Evolutionary conservation across 225 moss, liverwort and hornwort species (phyloP).

Genomic region (Pseudisothecium myosuroides): DNA sequence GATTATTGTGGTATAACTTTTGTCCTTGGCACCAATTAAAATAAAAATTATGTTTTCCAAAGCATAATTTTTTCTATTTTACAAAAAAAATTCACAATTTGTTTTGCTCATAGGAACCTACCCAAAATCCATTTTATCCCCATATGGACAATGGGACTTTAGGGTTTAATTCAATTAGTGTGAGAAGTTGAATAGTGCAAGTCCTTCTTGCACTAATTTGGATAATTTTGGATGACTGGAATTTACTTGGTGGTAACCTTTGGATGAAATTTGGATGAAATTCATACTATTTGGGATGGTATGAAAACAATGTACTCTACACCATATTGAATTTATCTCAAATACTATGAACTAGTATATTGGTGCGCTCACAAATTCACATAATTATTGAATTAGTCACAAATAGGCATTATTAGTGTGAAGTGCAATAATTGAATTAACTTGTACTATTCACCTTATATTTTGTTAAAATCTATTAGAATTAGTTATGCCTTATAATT

Average conservation of each 20-base stretch:
- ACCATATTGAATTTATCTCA: background rate
- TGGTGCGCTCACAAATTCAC: background rate
- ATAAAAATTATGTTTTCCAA: background rate
- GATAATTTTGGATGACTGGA: background rate
- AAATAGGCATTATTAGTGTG: background rate
- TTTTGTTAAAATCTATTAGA: background rate
- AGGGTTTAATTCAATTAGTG: background rate
- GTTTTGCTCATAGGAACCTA: too few species aligned
- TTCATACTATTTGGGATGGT: background rate
- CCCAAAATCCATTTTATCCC: too few species aligned
- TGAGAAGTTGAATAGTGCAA: background rate
- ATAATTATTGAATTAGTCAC: background rate
- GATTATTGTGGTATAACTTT: background rate
- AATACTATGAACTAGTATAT: background rate
- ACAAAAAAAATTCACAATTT: too few species aligned
- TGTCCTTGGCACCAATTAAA: too few species aligned
- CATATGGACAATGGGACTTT: too few species aligned
- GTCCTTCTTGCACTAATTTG: background rate
- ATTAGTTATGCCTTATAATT: background rate
- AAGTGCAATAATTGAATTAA: background rate
- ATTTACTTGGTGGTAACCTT: accelerated
- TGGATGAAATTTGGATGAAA: background rate
- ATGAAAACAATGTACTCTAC: background rate
- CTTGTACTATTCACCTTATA: background rate
- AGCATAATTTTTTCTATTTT: too few species aligned